A percentile compares a stretch with the other conserved stretches of the same genome.
phyloP scores from a whole-genome alignment of 2,329 filamentous ascomycete genomes.

The Beauveria varroae region DNA sequence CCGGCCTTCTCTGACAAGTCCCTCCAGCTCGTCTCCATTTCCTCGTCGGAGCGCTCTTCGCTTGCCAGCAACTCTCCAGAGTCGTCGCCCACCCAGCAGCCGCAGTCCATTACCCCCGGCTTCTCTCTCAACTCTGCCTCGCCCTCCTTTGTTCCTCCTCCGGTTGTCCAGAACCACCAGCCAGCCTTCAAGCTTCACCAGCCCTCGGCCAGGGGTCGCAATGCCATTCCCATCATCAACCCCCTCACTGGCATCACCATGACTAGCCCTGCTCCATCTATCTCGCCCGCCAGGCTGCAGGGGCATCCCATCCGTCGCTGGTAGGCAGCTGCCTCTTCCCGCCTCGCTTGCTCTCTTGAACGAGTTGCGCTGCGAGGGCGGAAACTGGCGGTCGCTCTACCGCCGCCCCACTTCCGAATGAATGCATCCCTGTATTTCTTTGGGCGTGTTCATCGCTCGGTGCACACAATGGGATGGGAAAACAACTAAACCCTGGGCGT shows the following conservation, averaged over 20 bases:
- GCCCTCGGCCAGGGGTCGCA: constrained; percentile 80
- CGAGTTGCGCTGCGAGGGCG: constrained; percentile 20
- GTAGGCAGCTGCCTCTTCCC: constrained; percentile 30
- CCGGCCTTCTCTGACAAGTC: constrained; percentile 27
- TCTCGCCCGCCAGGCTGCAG: constrained; percentile 56
- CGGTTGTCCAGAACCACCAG: constrained; percentile 58
- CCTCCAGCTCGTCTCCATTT: constrained; percentile 76
- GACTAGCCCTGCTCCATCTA: constrained; percentile 75
- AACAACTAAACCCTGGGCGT: constrained; percentile 25
- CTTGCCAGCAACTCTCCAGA: constrained; percentile 91
- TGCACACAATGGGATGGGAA: constrained; percentile 27
- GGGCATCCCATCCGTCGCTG: constrained; percentile 44
- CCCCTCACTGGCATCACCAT: constrained; percentile 83
- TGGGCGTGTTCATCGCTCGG: constrained; percentile 38
- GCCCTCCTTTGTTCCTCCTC: constrained; percentile 58
- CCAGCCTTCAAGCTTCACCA: constrained; percentile 77
- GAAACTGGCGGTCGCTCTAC: constrained; percentile 23
- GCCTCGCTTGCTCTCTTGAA: constrained; percentile 25
- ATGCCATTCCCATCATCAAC: constrained; percentile 97
- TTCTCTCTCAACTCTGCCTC: constrained; percentile 66
- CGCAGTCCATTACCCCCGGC: constrained; percentile 67
- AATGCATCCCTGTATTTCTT: constrained; percentile 12
- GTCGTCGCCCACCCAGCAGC: constrained; percentile 83
- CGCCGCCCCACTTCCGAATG: constrained; percentile 1
- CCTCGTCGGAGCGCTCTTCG: constrained; percentile 92